Evolutionary conservation across 2,329 filamentous ascomycete genomes (phyloP), one percentile per base, ranked within the genome.

Genomic region (Coleophoma eucalyptorum): DNA sequence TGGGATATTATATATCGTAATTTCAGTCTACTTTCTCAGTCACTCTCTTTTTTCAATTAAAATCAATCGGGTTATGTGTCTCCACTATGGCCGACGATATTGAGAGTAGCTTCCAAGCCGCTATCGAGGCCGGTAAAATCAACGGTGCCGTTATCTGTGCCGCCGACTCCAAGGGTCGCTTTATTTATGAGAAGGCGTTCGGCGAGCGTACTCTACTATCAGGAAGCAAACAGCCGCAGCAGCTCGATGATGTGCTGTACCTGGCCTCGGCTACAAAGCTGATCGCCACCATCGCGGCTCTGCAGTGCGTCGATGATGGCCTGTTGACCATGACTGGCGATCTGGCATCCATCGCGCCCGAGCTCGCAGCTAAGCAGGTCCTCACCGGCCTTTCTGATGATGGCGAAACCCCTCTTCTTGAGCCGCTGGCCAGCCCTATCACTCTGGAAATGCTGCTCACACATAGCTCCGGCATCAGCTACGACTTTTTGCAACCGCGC

Each of bases 361-460:
- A 51, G 4, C 41, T 51, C 26, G 20, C 35, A 20, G 15, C 26
- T 11, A 49, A 43, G 38, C 38, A 49, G 16, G 46, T 51, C 33
- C 19, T 51, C n/a, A 51, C 50, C 35, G 46, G 50, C 31, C 43
- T 51, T 8, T n/a, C n/a, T n/a, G n/a, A n/a, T n/a, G 46, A 51
- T 12, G 50, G 37, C 34, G 44, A 47, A n/a, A 51, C 33, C 2
- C 49, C 49, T 15, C 11, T 48, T 3, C 26, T 51, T n/a, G 43
- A 51, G 49, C 43, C 43, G 21, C 3, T 15, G 21, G 34, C 19
- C 19, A 6, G n/a, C 4, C 32, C 33, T 16, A 51, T 51, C 37
- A 51, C 50, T 12, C 46, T 51, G 16, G 46, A 45, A 33, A 48
- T 50, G 16, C 38, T 51, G 15, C 46, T 51, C 26, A 51, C 50